These are phyloP conservation scores for Saturnispora hagleri DNA, from an alignment of 805 yeast species.

Conservation along the genomic window DNA sequence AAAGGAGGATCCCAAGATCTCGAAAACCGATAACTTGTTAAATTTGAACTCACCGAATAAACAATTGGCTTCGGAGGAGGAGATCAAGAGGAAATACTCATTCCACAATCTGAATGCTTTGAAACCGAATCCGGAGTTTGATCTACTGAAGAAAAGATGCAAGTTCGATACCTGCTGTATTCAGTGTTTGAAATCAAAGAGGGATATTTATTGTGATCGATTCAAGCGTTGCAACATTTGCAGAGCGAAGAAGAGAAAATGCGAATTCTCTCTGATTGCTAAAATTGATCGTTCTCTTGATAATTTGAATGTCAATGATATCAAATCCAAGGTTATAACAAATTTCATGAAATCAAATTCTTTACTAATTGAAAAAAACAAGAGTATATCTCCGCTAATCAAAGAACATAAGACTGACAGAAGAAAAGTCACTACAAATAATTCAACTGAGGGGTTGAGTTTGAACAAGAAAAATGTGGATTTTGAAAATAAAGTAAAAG, in stretches of 20 bases:
- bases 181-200: slow-evolving; percentile 7
- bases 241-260: slow-evolving; percentile 6
- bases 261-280: slow-evolving; percentile 10
- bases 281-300: neutral
- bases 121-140: slow-evolving; percentile 1
- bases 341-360: neutral
- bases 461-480: neutral
- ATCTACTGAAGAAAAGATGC: slow-evolving; percentile 17
- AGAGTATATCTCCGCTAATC: neutral
- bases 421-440: neutral
- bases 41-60: neutral
- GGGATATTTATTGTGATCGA: slow-evolving; percentile 9
- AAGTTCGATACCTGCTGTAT: slow-evolving; percentile 16
- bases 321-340: neutral
- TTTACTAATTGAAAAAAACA: neutral
- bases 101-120: neutral
- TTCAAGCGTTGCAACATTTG: slow-evolving; percentile 13
- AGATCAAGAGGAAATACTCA: neutral
- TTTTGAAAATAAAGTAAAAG: neutral
- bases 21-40: neutral
- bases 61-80: neutral
- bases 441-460: neutral
- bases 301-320: neutral
- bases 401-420: neutral
- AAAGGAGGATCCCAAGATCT: neutral